Conservation (phyloP, 345 rosid genomes). For the Brassica juncea region DNA sequence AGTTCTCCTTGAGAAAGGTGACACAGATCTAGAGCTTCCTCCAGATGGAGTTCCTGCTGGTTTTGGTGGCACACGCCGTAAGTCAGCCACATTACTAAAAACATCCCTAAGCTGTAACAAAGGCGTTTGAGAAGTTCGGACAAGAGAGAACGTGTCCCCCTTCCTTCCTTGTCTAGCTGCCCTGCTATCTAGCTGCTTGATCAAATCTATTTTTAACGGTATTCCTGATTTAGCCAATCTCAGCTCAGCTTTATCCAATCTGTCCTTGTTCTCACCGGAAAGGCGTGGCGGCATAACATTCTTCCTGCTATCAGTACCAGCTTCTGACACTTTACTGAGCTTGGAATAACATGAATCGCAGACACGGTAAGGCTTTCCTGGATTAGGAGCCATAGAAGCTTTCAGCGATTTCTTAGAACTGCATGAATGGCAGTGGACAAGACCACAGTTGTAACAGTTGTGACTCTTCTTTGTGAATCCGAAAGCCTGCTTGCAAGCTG, state of each 20-base stretch:
- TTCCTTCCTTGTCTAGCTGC: slow-evolving; percentile 93
- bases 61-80: slow-evolving; percentile 65
- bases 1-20: slow-evolving; percentile 93
- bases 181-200: slow-evolving; percentile 87
- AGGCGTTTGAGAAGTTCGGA: slow-evolving; percentile 71
- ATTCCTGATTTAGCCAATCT: slow-evolving; percentile 67
- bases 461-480: slow-evolving; percentile 93
- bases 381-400: slow-evolving; percentile 89
- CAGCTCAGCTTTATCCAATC: slow-evolving; percentile 81
- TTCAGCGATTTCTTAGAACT: slow-evolving; percentile 78
- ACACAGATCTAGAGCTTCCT: slow-evolving; percentile 87
- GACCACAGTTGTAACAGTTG: slow-evolving; percentile 97
- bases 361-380: slow-evolving; percentile 85
- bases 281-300: slow-evolving; percentile 77
- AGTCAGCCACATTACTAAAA: slow-evolving; percentile 61
- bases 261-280: slow-evolving; percentile 91
- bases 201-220: slow-evolving; percentile 82
- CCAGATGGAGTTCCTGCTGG: slow-evolving; percentile 73
- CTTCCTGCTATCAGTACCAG: slow-evolving; percentile 57
- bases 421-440: slow-evolving; percentile 95
- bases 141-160: slow-evolving; percentile 73
- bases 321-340: slow-evolving; percentile 69
- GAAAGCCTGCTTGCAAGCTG: slow-evolving; percentile 89
- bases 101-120: slow-evolving; percentile 80
- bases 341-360: slow-evolving; percentile 86